A percentile compares a stretch with the other conserved stretches of the same genome.
Conservation (phyloP, 495 filamentous ascomycete species). For the Lophiotrema nucula region DNA sequence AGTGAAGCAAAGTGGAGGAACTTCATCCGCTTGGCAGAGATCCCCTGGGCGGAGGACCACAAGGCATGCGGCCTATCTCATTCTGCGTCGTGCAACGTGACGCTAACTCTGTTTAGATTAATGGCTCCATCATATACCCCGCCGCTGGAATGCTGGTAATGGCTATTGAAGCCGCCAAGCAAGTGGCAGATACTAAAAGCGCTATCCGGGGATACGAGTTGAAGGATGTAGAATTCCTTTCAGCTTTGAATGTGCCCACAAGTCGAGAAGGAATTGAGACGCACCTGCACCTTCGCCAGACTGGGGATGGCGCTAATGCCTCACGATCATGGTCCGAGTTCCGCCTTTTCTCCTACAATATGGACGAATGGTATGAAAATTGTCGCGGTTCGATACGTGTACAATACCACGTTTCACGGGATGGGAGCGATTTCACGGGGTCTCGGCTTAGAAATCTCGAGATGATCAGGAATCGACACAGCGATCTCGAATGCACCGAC, state of each 20-base stretch:
- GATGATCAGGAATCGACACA: neutral
- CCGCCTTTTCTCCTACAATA: conserved; percentile 22
- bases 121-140: neutral
- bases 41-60: conserved; percentile 3
- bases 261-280: conserved; percentile 7
- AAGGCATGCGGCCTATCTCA: neutral
- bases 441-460: neutral
- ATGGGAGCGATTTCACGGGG: neutral
- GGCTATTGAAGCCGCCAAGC: neutral
- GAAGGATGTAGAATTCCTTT: conserved; percentile 1
- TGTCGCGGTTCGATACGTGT: conserved; percentile 30
- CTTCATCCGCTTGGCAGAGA: neutral
- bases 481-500: neutral
- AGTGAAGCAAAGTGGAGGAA: neutral
- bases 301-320: neutral
- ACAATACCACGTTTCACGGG: conserved; percentile 7
- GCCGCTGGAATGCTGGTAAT: neutral
- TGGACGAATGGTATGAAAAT: conserved; percentile 28
- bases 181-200: neutral
- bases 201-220: neutral
- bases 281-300: conserved; percentile 4
- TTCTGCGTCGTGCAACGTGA: neutral
- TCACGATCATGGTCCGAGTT: conserved; percentile 28
- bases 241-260: neutral
- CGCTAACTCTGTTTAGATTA: neutral